phyloP scores from a whole-genome alignment of 371 early-diverging fungal genomes.

The Fennellomyces sp. region DNA sequence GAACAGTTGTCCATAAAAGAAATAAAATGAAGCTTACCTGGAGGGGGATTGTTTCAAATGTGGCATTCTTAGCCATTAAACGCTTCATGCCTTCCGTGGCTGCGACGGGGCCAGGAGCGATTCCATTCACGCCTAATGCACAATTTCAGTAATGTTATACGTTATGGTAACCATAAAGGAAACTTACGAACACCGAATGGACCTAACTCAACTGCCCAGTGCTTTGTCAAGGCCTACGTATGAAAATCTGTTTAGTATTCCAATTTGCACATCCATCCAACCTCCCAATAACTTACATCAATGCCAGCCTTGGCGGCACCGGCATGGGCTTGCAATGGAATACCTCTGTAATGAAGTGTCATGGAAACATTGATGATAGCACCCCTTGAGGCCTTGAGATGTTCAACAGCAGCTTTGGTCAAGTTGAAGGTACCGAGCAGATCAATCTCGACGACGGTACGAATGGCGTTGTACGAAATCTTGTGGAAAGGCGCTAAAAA shows the following conservation, averaged over 20 bases:
- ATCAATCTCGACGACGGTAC: constrained; percentile 60
- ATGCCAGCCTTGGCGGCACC: constrained; percentile 53
- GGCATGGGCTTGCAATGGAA: constrained; percentile 53
- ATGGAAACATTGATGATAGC: constrained; percentile 69
- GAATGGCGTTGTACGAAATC: constrained; percentile 77
- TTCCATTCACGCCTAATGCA: constrained; percentile 36
- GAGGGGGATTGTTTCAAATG: constrained; percentile 27
- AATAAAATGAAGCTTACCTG: constrained; percentile 40
- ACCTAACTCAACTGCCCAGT: constrained; percentile 55
- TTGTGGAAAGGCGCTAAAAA: constrained; percentile 71
- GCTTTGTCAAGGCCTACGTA: constrained; percentile 49
- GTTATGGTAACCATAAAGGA: too few species aligned
- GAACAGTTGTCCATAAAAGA: not conserved
- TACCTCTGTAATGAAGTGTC: constrained; percentile 67
- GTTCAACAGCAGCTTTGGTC: constrained; percentile 72
- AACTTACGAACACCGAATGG: constrained; percentile 51
- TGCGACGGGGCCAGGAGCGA: constrained; percentile 53
- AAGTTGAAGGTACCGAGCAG: constrained; percentile 68
- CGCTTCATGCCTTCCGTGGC: constrained; percentile 3
- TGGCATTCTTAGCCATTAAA: constrained; percentile 25
- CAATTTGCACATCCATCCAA: too few species aligned
- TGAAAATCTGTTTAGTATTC: too few species aligned
- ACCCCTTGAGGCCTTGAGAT: constrained; percentile 72
- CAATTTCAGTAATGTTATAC: too few species aligned
- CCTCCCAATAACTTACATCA: constrained; percentile 38